Conservation (phyloP, 108 stramenopile species). For the Pseudonitzschia multistriata region DNA sequence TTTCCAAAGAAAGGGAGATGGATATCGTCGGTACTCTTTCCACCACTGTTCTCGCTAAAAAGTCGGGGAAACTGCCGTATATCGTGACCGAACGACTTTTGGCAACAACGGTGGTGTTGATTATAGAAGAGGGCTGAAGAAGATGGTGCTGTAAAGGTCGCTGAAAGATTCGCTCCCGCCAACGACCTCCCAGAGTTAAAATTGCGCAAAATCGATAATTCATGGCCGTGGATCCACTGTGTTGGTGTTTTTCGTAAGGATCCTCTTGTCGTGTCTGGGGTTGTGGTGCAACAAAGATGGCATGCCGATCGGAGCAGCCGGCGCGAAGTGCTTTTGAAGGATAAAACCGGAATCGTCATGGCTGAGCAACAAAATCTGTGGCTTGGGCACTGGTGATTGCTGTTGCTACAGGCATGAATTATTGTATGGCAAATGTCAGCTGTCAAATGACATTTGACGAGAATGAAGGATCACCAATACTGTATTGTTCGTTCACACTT, state of each 20-base stretch:
- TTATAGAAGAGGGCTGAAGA: background rate
- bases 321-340: background rate
- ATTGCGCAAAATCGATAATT: background rate
- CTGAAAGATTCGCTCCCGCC: background rate
- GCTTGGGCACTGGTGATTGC: background rate
- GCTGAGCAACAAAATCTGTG: background rate
- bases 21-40: background rate
- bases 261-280: background rate
- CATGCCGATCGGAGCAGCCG: background rate
- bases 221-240: background rate
- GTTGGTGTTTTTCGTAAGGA: background rate
- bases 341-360: background rate
- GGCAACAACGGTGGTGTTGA: background rate
- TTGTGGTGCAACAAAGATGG: background rate
- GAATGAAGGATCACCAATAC: no score
- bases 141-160: background rate
- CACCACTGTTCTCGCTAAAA: background rate
- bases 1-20: constrained; percentile 10
- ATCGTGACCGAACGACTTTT: background rate
- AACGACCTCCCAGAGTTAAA: background rate
- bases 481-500: no score
- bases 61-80: background rate
- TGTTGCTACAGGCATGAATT: no score
- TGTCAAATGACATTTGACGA: no score
- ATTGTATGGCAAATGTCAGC: no score